Evolutionary conservation across 352 stramenopile genomes (phyloP).

Genomic region (Pseudoperonospora humuli): DNA sequence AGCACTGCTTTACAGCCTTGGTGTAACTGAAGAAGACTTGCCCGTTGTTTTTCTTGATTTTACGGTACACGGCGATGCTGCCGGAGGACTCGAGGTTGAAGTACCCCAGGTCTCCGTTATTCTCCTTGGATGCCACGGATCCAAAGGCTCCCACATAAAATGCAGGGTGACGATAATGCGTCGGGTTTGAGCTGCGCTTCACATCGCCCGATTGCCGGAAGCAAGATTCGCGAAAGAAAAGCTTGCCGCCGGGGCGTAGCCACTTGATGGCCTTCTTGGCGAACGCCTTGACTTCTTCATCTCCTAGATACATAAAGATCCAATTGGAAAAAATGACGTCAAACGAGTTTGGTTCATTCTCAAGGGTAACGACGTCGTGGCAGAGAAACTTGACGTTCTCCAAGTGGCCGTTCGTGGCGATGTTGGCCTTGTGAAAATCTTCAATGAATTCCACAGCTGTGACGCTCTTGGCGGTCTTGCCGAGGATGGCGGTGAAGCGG

Average conservation of each 20-base stretch:
- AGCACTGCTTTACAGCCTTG: conserved; percentile 38
- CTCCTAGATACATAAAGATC: conserved; percentile 68
- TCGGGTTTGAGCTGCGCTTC: conserved; percentile 56
- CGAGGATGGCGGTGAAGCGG: conserved; percentile 56
- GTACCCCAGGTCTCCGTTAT: conserved; percentile 30
- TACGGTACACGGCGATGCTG: conserved; percentile 55
- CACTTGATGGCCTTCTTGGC: conserved; percentile 54
- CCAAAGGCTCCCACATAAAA: conserved; percentile 58
- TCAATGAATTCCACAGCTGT: conserved; percentile 74
- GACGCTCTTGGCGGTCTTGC: conserved; percentile 36
- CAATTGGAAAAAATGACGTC: conserved; percentile 74
- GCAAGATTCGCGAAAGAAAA: conserved; percentile 68
- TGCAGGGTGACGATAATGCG: conserved; percentile 54
- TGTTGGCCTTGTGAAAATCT: conserved; percentile 66
- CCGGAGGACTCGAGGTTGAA: conserved; percentile 63
- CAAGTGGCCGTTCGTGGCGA: conserved; percentile 35
- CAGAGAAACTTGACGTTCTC: conserved; percentile 60
- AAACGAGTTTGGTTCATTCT: conserved; percentile 44
- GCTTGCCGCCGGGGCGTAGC: conserved; percentile 49
- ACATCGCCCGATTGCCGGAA: conserved; percentile 57
- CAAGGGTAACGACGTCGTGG: conserved; percentile 57
- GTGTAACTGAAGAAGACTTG: conserved; percentile 69
- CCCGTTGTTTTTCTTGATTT: conserved; percentile 79
- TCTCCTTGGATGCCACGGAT: conserved; percentile 40
- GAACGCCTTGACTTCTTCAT: conserved; percentile 48